Conservation (phyloP, 148 eudicot species). For the Dianthus caryophyllus region DNA sequence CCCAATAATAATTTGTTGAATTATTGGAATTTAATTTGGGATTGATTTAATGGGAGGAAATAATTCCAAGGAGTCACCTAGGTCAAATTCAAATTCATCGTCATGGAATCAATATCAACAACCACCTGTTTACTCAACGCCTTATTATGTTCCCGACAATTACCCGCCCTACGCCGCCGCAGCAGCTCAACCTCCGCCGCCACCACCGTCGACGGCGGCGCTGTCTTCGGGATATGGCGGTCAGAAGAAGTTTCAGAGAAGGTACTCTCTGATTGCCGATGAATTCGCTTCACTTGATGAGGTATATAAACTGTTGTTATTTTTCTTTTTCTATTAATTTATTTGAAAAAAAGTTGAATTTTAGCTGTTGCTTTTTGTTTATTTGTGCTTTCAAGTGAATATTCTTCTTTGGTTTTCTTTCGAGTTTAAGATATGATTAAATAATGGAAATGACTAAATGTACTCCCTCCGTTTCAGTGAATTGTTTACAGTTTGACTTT, state of each 20-base stretch:
- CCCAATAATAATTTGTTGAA: too few relatives aligned
- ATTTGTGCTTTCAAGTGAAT: too few relatives aligned
- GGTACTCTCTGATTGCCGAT: slow-evolving; percentile 78
- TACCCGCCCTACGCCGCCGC: slow-evolving; percentile 30
- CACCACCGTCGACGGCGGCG: slow-evolving; percentile 30
- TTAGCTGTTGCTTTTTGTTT: too few relatives aligned
- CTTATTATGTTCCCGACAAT: slow-evolving; percentile 32
- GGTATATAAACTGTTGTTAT: slow-evolving; percentile 30
- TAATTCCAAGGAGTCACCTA: slow-evolving; percentile 31
- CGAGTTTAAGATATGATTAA: too few relatives aligned
- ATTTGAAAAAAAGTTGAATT: too few relatives aligned
- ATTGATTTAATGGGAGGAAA: slow-evolving; percentile 46
- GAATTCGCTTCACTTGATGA: slow-evolving; percentile 65
- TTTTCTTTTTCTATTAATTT: too few relatives aligned
- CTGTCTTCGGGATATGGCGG: slow-evolving; percentile 15
- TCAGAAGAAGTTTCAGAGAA: slow-evolving; percentile 52
- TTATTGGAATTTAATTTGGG: too few relatives aligned
- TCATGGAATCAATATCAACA: slow-evolving; percentile 23
- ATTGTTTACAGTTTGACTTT: background rate
- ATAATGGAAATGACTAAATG: too few relatives aligned
- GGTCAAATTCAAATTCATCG: slow-evolving; percentile 26
- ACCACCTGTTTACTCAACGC: slow-evolving; percentile 34
- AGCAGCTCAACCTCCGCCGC: slow-evolving; percentile 17
- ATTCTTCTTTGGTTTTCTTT: too few relatives aligned
- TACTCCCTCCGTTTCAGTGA: too few relatives aligned